Base-by-base conservation (phyloP, 768 basidiomycete species). In the Myochromella boudieri region DNA sequence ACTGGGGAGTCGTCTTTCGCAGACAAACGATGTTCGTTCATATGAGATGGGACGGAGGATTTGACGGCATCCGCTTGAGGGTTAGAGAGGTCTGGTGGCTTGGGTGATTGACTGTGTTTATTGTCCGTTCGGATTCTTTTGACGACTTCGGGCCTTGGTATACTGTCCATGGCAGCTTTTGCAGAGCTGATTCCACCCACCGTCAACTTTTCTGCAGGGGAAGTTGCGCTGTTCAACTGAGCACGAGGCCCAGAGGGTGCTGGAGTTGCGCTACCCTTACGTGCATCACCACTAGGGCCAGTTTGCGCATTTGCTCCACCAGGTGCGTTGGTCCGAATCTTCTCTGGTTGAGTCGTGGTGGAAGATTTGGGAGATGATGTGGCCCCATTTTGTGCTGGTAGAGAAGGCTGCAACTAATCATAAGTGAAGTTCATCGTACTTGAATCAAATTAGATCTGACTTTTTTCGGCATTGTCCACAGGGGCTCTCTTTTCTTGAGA, bases 101-200 rank as follows among this genome's bases (percentile, higher is more conserved):
- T 71, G 4, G 68, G 62, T 29, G 67, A 64, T 43, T 70, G 71
- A 22, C 58, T 58, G 11, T 52, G 57, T 46, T 69, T 74, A 33
- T 60, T 49, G 9, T 76, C 75, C 22, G 69, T 63, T 22, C 77
- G 66, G 20, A 77, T 65, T 46, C 87, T 73, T 63, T 81, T 87
- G 48, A 90, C 84, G 26, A 87, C 85, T 60, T 89, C 86, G n/a
- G 87, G 87, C 37, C 86, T 71, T 18, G 86, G 87, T 37, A 90
- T 76, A 59, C 87, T 90, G 48, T 87, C 85, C 59, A 87, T 77
- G 1, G 83, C 75, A 44, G 79, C 56, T 59, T 84, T 87, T 2
- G 82, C 75, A n/a, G 72, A 66, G 42, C 42, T 70, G 6, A 71
- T 51, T 25, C 51, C 61, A 27, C 44, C 55, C 37, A 38, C 61